Base-by-base conservation (phyloP, 805 yeast genomes). In the Hanseniaspora jakobsenii region DNA sequence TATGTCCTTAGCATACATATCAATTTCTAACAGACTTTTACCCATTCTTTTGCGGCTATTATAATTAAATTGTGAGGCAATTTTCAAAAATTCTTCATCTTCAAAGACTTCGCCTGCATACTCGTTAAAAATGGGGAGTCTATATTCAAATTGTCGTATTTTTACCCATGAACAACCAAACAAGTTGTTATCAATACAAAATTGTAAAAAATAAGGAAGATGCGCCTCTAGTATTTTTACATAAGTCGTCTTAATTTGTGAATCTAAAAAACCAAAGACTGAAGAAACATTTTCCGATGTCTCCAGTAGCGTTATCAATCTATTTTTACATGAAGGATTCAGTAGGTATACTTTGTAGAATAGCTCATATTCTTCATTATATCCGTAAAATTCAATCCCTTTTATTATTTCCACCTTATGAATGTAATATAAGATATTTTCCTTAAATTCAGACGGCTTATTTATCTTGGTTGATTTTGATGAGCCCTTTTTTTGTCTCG, bases 311-410 rank as follows among this genome's bases (percentile, higher is more conserved):
- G 70, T 70, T 47, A 79, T 64, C 4, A 85, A 58, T 44, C 82
- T 67, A 3, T 72, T 63, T 16, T 67, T 61, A 51, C 75, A 73
- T 4, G 71, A 56, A 0, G 94, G 91, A 48, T 77, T 75, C 9
- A 79, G 55, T 10, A 86, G 55, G 38, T 75, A 71, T 1, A 91
- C 71, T 58, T 85, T 86, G 53, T 81, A 72, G 54, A 73, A 81
- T 1, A 72, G 61, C n/a, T 65, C 53, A 63, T 75, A 72, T 0
- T 85, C 85, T 2, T 73, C 67, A 51, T 75, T 75, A 57, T 71
- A 89, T 0, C 97, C 97, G 57, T 91, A 91, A 38, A 87, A 79
- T 0, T 93, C 89, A 0, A 73, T 66, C 0, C 80, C 95, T 50
- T 76, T 75, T 43, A 93, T 81, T 0, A 83, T 48, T 0, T 77